These are phyloP conservation scores for Phytophthora litchii DNA, from an alignment of 352 stramenopile species.

Conservation along the genomic window DNA sequence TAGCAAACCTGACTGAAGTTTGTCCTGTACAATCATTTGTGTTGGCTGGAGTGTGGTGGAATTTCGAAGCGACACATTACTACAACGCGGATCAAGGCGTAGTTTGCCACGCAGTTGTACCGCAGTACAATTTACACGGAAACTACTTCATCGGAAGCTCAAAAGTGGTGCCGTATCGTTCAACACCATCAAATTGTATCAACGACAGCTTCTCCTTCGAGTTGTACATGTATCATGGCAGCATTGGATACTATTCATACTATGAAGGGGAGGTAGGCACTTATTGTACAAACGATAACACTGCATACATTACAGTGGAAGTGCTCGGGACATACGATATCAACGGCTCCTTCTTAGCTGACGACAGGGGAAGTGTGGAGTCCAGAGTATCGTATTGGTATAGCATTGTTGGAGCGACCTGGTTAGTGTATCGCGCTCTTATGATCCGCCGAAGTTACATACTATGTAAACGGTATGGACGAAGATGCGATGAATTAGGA, in stretches of 20 bases:
- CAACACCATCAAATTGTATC: conserved; percentile 1
- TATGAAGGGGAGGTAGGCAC: conserved; percentile 12
- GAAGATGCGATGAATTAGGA: conserved; percentile 6
- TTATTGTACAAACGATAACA: not conserved
- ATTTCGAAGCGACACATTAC: conserved; percentile 24
- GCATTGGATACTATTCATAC: conserved; percentile 11
- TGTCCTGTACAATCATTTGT: conserved; percentile 23
- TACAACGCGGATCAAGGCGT: conserved; percentile 9
- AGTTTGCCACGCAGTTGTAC: conserved; percentile 21
- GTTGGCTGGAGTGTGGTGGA: conserved; percentile 27
- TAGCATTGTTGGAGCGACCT: conserved; percentile 3
- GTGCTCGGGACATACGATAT: conserved; percentile 12
- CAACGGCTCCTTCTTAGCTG: conserved; percentile 6
- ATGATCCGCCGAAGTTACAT: conserved; percentile 3
- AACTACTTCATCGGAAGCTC: conserved; percentile 16
- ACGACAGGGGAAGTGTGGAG: conserved; percentile 6
- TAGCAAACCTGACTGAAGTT: conserved; percentile 2
- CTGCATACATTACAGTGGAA: conserved; percentile 5
- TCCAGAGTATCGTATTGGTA: conserved; percentile 14
- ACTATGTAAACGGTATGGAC: not conserved
- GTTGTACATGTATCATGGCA: conserved; percentile 13
- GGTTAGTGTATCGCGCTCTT: conserved; percentile 13
- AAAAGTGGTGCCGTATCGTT: not conserved
- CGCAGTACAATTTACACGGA: conserved; percentile 30
- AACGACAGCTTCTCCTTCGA: conserved; percentile 10